Percentiles rank a stretch among this genome's conserved stretches.
Evolutionary conservation across 306 rosid species (phyloP).

Genomic region (Cucurbita ficifolia): DNA sequence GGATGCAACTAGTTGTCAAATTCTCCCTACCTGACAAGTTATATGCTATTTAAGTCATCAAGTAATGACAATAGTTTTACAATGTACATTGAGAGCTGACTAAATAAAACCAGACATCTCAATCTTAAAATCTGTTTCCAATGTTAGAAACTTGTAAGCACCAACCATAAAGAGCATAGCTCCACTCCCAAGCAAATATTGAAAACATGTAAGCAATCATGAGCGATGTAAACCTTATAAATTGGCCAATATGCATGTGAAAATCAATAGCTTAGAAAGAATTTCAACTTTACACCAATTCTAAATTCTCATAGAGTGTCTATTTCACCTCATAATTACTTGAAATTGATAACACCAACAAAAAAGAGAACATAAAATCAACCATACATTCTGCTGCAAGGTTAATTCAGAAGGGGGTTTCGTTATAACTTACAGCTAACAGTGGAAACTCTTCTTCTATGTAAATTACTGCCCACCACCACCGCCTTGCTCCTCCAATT

Average conservation of each 20-base stretch:
- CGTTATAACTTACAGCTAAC: neutral
- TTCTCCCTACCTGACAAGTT: too few relatives aligned
- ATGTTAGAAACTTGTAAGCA: neutral
- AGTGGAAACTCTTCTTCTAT: neutral
- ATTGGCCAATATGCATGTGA: neutral
- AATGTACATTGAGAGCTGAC: neutral
- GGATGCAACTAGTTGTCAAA: too few relatives aligned
- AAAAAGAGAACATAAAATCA: constrained; percentile 1
- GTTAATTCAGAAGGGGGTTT: constrained; percentile 4
- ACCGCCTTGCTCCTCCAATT: constrained; percentile 47
- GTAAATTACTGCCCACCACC: constrained; percentile 15
- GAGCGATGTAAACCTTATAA: neutral
- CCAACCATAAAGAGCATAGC: neutral
- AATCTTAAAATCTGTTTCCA: neutral
- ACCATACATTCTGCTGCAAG: constrained; percentile 10
- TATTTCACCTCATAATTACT: neutral
- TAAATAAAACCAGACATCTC: neutral
- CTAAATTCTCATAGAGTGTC: neutral
- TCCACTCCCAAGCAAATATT: neutral
- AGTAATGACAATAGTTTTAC: too few relatives aligned
- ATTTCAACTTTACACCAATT: constrained; percentile 10
- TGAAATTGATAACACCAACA: neutral
- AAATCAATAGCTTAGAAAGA: neutral
- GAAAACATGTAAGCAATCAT: neutral
- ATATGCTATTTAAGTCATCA: too few relatives aligned